Conservation (phyloP, 768 basidiomycete genomes). For the Suillus cothurnatus region DNA sequence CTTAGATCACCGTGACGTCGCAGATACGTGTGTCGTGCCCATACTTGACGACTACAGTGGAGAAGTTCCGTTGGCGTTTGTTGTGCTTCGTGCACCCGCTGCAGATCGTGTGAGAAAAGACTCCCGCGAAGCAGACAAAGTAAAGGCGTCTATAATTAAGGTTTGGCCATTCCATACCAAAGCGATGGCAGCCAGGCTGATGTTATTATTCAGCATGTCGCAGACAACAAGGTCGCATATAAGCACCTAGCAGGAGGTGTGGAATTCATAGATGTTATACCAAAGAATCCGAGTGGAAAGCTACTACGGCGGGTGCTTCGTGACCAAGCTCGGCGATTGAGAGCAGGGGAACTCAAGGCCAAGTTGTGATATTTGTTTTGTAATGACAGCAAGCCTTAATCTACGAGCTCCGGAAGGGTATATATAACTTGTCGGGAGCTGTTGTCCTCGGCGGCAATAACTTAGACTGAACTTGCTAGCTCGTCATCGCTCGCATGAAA, state of each 20-base stretch:
- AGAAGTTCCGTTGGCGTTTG: slow-evolving; percentile 71
- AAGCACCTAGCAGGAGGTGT: slow-evolving; percentile 64
- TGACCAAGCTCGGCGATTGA: slow-evolving; percentile 43
- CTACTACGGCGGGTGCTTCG: slow-evolving; percentile 53
- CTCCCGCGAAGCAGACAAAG: slow-evolving; percentile 30
- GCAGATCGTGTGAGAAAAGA: slow-evolving; percentile 35
- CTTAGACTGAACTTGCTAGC: neutral
- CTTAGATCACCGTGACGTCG: slow-evolving; percentile 58
- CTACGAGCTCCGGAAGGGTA: neutral
- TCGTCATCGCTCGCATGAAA: neutral
- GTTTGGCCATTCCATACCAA: slow-evolving; percentile 29
- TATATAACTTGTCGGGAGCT: neutral
- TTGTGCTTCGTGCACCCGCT: slow-evolving; percentile 50
- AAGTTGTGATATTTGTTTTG: neutral
- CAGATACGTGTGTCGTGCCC: slow-evolving; percentile 65
- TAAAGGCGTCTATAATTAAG: slow-evolving; percentile 52
- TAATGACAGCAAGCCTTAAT: neutral
- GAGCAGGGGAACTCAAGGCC: neutral
- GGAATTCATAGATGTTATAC: slow-evolving; percentile 55
- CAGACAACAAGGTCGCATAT: slow-evolving; percentile 55
- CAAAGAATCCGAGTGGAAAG: slow-evolving; percentile 67
- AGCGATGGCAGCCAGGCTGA: slow-evolving; percentile 5
- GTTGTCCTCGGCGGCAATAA: too few species aligned
- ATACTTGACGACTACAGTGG: slow-evolving; percentile 72
- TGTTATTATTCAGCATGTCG: slow-evolving; percentile 46